Percentiles rank a stretch among this genome's conserved stretches.
phyloP scores from a whole-genome alignment of 495 filamentous ascomycete species.

The Corynascus novoguineensis region DNA sequence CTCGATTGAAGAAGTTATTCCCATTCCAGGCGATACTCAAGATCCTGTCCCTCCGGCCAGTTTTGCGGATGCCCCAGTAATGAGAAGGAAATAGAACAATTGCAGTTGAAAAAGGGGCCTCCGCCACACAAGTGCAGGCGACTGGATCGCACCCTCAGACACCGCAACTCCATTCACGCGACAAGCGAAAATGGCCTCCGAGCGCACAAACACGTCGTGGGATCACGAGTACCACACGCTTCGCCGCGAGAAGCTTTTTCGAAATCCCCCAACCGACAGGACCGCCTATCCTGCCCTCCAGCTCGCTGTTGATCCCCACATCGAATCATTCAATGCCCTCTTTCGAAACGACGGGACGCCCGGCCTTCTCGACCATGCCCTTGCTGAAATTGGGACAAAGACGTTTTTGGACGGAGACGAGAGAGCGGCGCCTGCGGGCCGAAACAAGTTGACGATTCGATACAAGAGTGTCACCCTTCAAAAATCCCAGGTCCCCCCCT shows the following conservation, averaged over 20 bases:
- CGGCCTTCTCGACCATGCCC: constrained; percentile 65
- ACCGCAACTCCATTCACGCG: background rate
- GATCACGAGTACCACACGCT: constrained; percentile 74
- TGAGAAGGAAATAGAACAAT: background rate
- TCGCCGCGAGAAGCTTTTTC: constrained; percentile 79
- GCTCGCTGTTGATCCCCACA: constrained; percentile 77
- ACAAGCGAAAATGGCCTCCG: constrained; percentile 50
- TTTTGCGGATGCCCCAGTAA: background rate
- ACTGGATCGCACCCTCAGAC: background rate
- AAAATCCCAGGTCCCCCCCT: constrained; percentile 63
- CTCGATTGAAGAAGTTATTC: background rate
- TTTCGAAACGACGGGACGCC: constrained; percentile 58
- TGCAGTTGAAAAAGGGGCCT: background rate
- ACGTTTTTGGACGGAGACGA: constrained; percentile 74
- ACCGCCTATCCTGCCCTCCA: constrained; percentile 85
- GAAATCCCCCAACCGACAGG: constrained; percentile 76
- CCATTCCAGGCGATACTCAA: background rate
- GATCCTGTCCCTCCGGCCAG: background rate
- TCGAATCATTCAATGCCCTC: constrained; percentile 93
- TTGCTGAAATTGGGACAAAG: constrained; percentile 87
- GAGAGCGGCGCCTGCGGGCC: constrained; percentile 46
- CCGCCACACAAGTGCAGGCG: background rate
- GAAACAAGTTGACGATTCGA: constrained; percentile 67
- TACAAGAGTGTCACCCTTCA: constrained; percentile 74
- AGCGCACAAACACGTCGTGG: constrained; percentile 59